A percentile compares a stretch with the other conserved stretches of the same genome.
These are phyloP conservation scores for Rhodotorula sp. DNA, from an alignment of 1,284 basidiomycete species.

Conservation along the genomic window DNA sequence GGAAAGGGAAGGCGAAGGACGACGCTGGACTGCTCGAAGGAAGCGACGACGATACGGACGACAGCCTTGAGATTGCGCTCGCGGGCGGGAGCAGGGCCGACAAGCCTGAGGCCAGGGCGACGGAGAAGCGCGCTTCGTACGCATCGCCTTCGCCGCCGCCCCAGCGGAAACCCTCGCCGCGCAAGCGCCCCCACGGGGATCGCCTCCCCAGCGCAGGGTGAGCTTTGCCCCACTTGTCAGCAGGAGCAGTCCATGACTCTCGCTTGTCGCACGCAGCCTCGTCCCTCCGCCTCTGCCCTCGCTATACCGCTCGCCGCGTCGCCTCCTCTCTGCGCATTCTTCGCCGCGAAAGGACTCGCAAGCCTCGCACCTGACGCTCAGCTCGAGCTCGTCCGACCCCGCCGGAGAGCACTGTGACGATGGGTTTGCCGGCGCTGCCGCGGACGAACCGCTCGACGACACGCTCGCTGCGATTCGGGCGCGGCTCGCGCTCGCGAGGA, in stretches of 20 bases:
- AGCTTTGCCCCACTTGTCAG: not conserved
- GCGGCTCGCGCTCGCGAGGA: not conserved
- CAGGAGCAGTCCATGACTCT: not conserved
- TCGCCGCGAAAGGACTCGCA: not conserved
- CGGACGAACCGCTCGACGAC: not conserved
- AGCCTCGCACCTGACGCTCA: not conserved
- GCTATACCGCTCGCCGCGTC: not conserved
- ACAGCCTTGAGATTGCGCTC: constrained; percentile 9
- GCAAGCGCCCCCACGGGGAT: not conserved
- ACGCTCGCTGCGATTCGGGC: constrained; percentile 11
- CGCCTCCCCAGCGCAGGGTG: not conserved
- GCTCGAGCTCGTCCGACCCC: not conserved
- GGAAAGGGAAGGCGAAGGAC: not conserved
- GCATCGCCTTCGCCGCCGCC: not conserved
- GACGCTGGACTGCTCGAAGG: not conserved
- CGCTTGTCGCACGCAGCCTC: not conserved
- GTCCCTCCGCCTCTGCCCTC: not conserved
- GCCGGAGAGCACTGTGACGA: not conserved
- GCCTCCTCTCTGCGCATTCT: not conserved
- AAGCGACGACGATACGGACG: constrained; percentile 15
- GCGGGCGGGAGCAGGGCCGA: too few species aligned
- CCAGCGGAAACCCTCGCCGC: not conserved
- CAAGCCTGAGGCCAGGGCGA: too few species aligned
- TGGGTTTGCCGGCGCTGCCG: not conserved
- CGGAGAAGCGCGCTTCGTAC: not conserved